These are phyloP conservation scores for Candida parachauliodes DNA, from an alignment of 805 yeast genomes.

Conservation along the genomic window DNA sequence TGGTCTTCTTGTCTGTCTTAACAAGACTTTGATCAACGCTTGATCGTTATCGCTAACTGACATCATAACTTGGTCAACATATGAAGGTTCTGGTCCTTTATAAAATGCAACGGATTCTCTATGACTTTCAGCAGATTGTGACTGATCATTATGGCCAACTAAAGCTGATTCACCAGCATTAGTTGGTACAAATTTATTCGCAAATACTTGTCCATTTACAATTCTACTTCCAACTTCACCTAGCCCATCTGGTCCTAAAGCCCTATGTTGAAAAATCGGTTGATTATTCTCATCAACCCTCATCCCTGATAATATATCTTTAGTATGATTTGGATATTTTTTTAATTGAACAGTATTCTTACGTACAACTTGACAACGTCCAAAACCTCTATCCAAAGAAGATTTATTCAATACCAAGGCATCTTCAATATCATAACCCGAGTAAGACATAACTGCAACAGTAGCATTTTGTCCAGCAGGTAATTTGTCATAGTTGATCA, in stretches of 20 bases:
- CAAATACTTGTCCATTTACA: slow-evolving; percentile 89
- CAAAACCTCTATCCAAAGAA: slow-evolving; percentile 93
- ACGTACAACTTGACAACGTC: slow-evolving; percentile 92
- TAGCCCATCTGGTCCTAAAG: slow-evolving; percentile 91
- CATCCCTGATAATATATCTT: slow-evolving; percentile 89
- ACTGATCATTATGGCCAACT: slow-evolving; percentile 28
- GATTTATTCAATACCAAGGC: slow-evolving; percentile 93
- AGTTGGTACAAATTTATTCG: slow-evolving; percentile 89
- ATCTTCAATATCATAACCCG: slow-evolving; percentile 99
- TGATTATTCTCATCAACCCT: slow-evolving; percentile 76
- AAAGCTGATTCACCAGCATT: slow-evolving; percentile 69
- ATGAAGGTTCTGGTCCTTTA: slow-evolving; percentile 93
- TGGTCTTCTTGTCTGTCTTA: slow-evolving; percentile 95
- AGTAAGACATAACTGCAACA: slow-evolving; percentile 98
- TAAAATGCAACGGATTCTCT: slow-evolving; percentile 90
- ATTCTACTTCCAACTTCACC: slow-evolving; percentile 94
- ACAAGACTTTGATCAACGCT: slow-evolving; percentile 84
- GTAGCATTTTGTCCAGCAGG: slow-evolving; percentile 99
- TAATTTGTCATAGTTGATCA: slow-evolving; percentile 89
- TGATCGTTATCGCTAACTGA: slow-evolving; percentile 94
- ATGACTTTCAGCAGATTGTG: slow-evolving; percentile 51
- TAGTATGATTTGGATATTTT: slow-evolving; percentile 89
- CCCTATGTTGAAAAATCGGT: slow-evolving; percentile 81
- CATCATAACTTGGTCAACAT: slow-evolving; percentile 97
- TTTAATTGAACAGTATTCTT: slow-evolving; percentile 88